Evolutionary conservation across 2,329 filamentous ascomycete species (phyloP), one percentile per base, ranked within the genome.

Genomic region (Ophiostoma triangulosporum): DNA sequence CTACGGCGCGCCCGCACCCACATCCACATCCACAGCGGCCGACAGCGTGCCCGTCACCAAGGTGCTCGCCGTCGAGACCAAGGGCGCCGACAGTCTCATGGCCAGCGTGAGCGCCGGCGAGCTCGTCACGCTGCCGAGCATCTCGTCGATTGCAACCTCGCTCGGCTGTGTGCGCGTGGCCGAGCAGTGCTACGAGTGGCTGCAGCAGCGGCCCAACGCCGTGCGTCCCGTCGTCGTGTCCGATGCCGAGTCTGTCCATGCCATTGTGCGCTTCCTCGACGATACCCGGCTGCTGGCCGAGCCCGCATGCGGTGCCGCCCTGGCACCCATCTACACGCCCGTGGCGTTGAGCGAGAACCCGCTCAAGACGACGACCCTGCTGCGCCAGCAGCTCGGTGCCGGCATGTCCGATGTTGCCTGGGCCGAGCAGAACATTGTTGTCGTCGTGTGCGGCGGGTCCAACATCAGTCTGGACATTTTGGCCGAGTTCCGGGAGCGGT

Each of bases 281-380:
- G 88, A 95, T 57, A 86, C 90, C 61, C 72, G 85, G 26, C 69
- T 91, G 54, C 71, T 95, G 54, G 87, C 95, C 3, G 91, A 97
- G 70, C 73, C 84, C 33, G 82, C 89, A 0, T 96, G 91, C 65
- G 89, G 90, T 1, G 88, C 91, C 6, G 85, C 84, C 51, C 68
- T 95, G 12, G 87, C 84, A 1, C 65, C 79, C 3, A 81, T 74
- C 55, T 88, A 88, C 62, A 78, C 38, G 80, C 31, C 53, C 6
- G 27, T 14, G 14, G 4, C 33, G 5, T 2, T 8, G 15, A 26
- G 31, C 22, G 17, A 3, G 15, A 1, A 26, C 9, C 12, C n/a
- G 2, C 11, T 14, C 20, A 51, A 38, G 12, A 8, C 27, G 22
- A 35, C 11, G 31, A 53, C 49, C 5, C 31, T 57, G 14, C 64